Percentiles rank a stretch among this genome's conserved stretches.
phyloP scores from a whole-genome alignment of 306 rosid species.

The Biancaea sappan region DNA sequence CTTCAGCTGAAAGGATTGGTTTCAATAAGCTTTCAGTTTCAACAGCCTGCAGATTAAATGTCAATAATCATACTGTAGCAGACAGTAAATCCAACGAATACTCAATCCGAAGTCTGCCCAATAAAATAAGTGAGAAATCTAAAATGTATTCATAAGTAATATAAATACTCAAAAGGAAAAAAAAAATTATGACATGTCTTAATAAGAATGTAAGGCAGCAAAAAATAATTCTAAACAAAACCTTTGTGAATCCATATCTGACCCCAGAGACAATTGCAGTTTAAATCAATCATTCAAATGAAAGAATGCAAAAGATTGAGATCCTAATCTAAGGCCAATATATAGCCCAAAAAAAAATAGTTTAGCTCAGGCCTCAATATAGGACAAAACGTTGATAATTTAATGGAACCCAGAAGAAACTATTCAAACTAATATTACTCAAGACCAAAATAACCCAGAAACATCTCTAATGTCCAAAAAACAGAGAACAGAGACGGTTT shows the following conservation, averaged over 20 bases:
- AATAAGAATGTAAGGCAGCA: not conserved
- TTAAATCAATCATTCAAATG: not conserved
- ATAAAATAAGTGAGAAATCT: conserved; percentile 9
- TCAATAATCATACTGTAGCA: not conserved
- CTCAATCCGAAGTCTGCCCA: not conserved
- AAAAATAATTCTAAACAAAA: not conserved
- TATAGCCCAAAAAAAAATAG: not conserved
- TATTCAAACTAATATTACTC: no score
- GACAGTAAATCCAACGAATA: conserved; percentile 16
- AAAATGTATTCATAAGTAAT: conserved; percentile 1
- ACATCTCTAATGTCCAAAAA: no score
- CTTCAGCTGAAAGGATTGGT: conserved; percentile 78
- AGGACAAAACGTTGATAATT: not conserved
- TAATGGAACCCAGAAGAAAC: no score
- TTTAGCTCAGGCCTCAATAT: not conserved
- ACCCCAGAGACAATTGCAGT: not conserved
- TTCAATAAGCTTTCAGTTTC: conserved; percentile 80
- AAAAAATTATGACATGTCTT: conserved; percentile 4
- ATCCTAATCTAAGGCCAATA: conserved; percentile 4
- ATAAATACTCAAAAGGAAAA: not conserved
- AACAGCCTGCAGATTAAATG: conserved; percentile 65
- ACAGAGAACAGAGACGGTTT: no score
- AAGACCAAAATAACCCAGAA: no score
- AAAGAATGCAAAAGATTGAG: not conserved
- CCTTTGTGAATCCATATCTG: not conserved